Base-by-base conservation (phyloP, 2,329 filamentous ascomycete species). In the Nannizziopsis barbatae region DNA sequence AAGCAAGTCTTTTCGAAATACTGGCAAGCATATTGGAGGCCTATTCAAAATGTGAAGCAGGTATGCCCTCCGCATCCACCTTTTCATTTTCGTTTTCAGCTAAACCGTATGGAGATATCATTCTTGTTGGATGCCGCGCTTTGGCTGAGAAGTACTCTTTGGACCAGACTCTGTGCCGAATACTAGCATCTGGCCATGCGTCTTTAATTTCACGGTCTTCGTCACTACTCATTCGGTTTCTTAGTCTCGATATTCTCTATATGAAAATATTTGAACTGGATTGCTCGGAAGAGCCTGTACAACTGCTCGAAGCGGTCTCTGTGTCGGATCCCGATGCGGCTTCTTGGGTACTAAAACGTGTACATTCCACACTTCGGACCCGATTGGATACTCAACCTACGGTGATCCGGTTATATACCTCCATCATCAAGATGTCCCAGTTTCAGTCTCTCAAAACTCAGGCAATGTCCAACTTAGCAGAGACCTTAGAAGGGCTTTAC, bases 21-120 rank as follows among this genome's bases (percentile, higher is more conserved):
- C 35, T 69, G 27, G 64, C 62, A 20, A 65, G 67, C 40, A 53
- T 54, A 1, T 46, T 66, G n/a, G 61, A 65, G 45, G 61, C 63
- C 31, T 57, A 60, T 18, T 52, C 67, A 6, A 52, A 59, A 14
- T 61, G 56, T 7, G 56, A 51, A 12, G 60, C 64, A 58, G 56
- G 65, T 67, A 58, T 37, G 53, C 10, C 2, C 11, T 8, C n/a
- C 15, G 20, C 18, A 8, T 7, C n/a, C 15, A 17, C 3, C 14
- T 27, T 17, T 31, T 22, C 20, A 36, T 12, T 18, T 30, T 17
- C 10, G 7, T 27, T 3, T n/a, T 5, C 7, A 14, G n/a, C 35
- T 50, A 31, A 50, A 33, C 5, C 8, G 38, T 32, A n/a, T 11
- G 3, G 20, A 52, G 51, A 42, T 18, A 8, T 20, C 9, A 38